Percentiles rank a stretch among this genome's conserved stretches.
phyloP scores from a whole-genome alignment of 2,329 filamentous ascomycete genomes.

The Elsinoe arachidis region DNA sequence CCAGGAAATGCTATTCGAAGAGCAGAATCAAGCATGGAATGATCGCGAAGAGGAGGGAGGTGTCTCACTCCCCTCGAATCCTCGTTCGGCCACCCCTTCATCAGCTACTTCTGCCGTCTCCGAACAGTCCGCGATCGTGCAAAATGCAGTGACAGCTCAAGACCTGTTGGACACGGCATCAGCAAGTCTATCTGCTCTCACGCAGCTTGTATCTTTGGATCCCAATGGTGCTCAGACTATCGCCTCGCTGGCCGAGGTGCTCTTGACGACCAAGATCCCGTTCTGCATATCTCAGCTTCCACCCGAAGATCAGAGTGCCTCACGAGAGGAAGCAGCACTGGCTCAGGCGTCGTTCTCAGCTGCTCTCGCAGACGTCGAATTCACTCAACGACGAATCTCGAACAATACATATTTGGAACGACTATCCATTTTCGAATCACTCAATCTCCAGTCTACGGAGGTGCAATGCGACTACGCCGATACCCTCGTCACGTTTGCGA shows the following conservation, averaged over 20 bases:
- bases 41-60: slow-evolving; percentile 17
- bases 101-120: slow-evolving; percentile 23
- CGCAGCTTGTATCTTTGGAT: slow-evolving; percentile 41
- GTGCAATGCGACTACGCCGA: slow-evolving; percentile 49
- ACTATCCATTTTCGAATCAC: slow-evolving; percentile 28
- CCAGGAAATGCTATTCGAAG: slow-evolving; percentile 39
- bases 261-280: slow-evolving; percentile 47
- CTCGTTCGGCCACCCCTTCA: slow-evolving; percentile 17
- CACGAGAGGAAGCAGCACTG: slow-evolving; percentile 31
- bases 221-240: slow-evolving; percentile 40
- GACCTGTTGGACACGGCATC: slow-evolving; percentile 61
- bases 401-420: slow-evolving; percentile 44
- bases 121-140: slow-evolving; percentile 58
- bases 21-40: slow-evolving; percentile 32
- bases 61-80: slow-evolving; percentile 19
- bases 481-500: slow-evolving; percentile 45
- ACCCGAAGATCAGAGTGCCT: slow-evolving; percentile 17
- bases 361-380: slow-evolving; percentile 49
- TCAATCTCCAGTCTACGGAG: slow-evolving; percentile 35
- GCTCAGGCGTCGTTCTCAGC: slow-evolving; percentile 49
- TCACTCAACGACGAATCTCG: slow-evolving; percentile 43
- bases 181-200: slow-evolving; percentile 48
- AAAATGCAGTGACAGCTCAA: slow-evolving; percentile 55
- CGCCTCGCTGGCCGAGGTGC: slow-evolving; percentile 50
- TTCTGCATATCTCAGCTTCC: slow-evolving; percentile 38